Percentiles rank a stretch among this genome's conserved stretches.
Conservation (phyloP, 352 stramenopile genomes). For the Globisporangium cylindrosporum region DNA sequence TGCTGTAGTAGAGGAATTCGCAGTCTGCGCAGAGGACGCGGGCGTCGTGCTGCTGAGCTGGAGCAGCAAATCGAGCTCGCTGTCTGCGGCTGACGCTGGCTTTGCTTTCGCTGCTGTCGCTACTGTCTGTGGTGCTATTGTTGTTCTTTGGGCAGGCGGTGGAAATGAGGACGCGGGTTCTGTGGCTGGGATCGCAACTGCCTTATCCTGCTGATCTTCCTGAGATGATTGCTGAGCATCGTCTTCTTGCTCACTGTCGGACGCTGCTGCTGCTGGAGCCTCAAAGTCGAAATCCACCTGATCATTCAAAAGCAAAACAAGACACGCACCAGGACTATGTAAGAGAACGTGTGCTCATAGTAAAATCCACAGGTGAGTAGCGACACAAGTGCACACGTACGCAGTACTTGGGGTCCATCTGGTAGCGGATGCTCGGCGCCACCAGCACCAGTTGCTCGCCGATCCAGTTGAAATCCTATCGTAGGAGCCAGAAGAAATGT, state of each 20-base stretch:
- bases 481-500: neutral
- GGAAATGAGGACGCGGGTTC: neutral
- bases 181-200: slow-evolving; percentile 6
- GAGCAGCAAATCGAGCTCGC: slow-evolving; percentile 42
- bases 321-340: neutral
- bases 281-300: slow-evolving; percentile 45
- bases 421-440: slow-evolving; percentile 47
- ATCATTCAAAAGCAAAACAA: neutral
- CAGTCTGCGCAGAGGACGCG: slow-evolving; percentile 4
- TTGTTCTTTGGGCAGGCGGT: neutral
- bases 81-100: slow-evolving; percentile 17
- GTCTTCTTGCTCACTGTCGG: slow-evolving; percentile 11
- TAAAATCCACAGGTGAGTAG: neutral
- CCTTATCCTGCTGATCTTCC: slow-evolving; percentile 8
- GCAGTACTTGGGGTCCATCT: slow-evolving; percentile 75
- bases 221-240: neutral
- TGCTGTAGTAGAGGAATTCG: slow-evolving; percentile 1
- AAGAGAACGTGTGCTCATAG: neutral
- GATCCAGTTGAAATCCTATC: slow-evolving; percentile 71
- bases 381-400: slow-evolving; percentile 28
- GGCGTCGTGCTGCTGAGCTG: slow-evolving; percentile 26
- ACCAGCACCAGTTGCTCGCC: slow-evolving; percentile 49
- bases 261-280: slow-evolving; percentile 17
- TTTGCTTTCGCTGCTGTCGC: neutral
- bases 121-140: neutral